Percentiles rank a stretch among this genome's conserved stretches.
These are phyloP conservation scores for Flaveria brownii DNA, from an alignment of 129 eudicot species.

Conservation along the genomic window DNA sequence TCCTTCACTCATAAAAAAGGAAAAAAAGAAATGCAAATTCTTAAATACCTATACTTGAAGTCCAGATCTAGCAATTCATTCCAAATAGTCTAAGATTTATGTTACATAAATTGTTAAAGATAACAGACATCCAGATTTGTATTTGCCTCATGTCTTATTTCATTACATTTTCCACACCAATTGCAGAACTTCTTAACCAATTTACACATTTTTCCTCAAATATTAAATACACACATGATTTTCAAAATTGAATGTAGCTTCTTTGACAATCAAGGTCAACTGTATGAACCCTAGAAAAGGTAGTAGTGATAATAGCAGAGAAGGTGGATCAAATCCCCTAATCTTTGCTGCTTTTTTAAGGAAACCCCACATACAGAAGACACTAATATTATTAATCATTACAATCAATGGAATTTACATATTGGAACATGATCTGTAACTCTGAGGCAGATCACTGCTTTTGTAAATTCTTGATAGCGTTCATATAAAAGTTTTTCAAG, in stretches of 20 bases:
- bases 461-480: background rate
- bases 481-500: background rate
- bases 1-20: slow-evolving; percentile 62
- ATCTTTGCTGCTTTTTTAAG: slow-evolving; percentile 6
- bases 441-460: background rate
- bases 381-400: background rate
- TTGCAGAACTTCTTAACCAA: background rate
- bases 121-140: background rate
- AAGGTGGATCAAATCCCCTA: slow-evolving; percentile 14
- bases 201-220: background rate
- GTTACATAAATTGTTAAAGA: background rate
- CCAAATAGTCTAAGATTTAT: slow-evolving; percentile 1
- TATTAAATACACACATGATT: slow-evolving; percentile 11
- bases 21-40: slow-evolving; percentile 8
- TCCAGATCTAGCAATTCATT: slow-evolving; percentile 16
- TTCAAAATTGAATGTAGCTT: background rate
- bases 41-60: slow-evolving; percentile 31
- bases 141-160: background rate
- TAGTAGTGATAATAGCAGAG: background rate
- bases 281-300: background rate
- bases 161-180: background rate
- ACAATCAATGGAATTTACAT: slow-evolving; percentile 9
- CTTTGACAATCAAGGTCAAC: slow-evolving; percentile 10
- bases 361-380: slow-evolving; percentile 9
- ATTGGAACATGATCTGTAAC: slow-evolving; percentile 20